A percentile compares a stretch with the other conserved stretches of the same genome.
Evolutionary conservation across 371 early-diverging fungal genomes (phyloP).

Genomic region (Syncephalis fuscata): DNA sequence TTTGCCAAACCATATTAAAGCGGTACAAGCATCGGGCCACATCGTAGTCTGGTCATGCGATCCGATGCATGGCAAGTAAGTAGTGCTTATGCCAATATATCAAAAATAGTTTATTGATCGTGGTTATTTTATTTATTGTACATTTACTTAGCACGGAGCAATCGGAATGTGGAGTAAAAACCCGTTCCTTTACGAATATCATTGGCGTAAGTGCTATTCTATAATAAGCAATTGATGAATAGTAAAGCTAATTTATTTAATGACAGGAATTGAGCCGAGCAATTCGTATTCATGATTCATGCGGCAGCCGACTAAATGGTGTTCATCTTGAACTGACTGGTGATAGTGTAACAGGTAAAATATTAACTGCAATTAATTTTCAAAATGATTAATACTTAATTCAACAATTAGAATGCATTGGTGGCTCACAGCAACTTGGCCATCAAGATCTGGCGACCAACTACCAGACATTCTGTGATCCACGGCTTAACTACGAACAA

Average conservation of each 20-base stretch:
- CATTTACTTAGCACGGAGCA: conserved; percentile 41
- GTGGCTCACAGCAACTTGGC: conserved; percentile 84
- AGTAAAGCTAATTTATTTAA: not conserved
- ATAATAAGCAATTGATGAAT: not conserved
- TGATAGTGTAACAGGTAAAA: conserved; percentile 56
- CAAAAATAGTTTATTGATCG: not conserved
- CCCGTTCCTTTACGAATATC: conserved; percentile 77
- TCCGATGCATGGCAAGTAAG: conserved; percentile 93
- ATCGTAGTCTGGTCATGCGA: conserved; percentile 92
- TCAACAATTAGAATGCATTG: conserved; percentile 61
- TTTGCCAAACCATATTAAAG: conserved; percentile 76
- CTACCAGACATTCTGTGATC: conserved; percentile 91
- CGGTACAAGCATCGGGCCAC: conserved; percentile 71
- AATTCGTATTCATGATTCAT: conserved; percentile 63
- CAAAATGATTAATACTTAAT: not conserved
- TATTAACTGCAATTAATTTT: not conserved
- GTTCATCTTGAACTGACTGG: conserved; percentile 96
- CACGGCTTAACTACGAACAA: conserved; percentile 90
- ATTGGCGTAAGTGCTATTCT: conserved; percentile 12
- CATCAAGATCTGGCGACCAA: conserved; percentile 66
- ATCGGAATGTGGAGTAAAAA: conserved; percentile 68
- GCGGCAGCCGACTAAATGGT: conserved; percentile 66
- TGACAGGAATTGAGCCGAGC: conserved; percentile 56
- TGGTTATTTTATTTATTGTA: not conserved
- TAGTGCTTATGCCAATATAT: not conserved